phyloP scores from a whole-genome alignment of 2,329 filamentous ascomycete genomes.

The Volutella citrinella region DNA sequence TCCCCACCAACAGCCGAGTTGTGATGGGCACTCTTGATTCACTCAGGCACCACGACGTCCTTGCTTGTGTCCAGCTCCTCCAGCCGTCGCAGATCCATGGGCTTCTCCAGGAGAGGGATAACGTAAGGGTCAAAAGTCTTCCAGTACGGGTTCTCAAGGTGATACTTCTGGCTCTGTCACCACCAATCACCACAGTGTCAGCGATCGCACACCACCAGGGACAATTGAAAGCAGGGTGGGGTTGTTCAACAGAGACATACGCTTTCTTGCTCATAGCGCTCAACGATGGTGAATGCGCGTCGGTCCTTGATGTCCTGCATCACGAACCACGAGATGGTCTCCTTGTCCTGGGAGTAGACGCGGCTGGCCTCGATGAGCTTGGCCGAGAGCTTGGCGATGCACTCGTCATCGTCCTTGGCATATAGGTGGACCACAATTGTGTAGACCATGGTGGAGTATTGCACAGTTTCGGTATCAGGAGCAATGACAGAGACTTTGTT shows the following conservation, averaged over 20 bases:
- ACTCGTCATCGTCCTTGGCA: constrained; percentile 62
- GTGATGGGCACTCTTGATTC: too few relatives aligned
- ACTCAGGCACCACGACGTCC: constrained; percentile 41
- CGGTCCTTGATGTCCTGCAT: constrained; percentile 71
- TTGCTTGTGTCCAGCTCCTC: constrained; percentile 63
- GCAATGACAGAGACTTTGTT: too few relatives aligned
- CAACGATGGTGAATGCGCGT: constrained; percentile 71
- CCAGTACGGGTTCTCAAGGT: constrained; percentile 70
- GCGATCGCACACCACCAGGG: neutral
- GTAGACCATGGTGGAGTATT: too few relatives aligned
- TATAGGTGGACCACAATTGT: constrained; percentile 68
- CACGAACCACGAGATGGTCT: constrained; percentile 70
- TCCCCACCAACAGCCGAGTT: too few relatives aligned
- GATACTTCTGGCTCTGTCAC: constrained; percentile 55
- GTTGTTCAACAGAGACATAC: constrained; percentile 41
- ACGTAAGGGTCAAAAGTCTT: constrained; percentile 75
- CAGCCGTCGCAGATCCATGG: constrained; percentile 66
- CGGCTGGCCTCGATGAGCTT: constrained; percentile 74
- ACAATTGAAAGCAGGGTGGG: too few relatives aligned
- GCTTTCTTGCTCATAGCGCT: constrained; percentile 66
- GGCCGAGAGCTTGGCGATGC: constrained; percentile 63
- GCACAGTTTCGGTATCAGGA: too few relatives aligned
- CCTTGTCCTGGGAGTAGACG: constrained; percentile 69
- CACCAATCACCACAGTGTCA: constrained; percentile 2
- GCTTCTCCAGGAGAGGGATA: constrained; percentile 61